A percentile compares a stretch with the other conserved stretches of the same genome.
phyloP scores from a whole-genome alignment of 2,329 filamentous ascomycete genomes.

The Trichoderma pleuroti region DNA sequence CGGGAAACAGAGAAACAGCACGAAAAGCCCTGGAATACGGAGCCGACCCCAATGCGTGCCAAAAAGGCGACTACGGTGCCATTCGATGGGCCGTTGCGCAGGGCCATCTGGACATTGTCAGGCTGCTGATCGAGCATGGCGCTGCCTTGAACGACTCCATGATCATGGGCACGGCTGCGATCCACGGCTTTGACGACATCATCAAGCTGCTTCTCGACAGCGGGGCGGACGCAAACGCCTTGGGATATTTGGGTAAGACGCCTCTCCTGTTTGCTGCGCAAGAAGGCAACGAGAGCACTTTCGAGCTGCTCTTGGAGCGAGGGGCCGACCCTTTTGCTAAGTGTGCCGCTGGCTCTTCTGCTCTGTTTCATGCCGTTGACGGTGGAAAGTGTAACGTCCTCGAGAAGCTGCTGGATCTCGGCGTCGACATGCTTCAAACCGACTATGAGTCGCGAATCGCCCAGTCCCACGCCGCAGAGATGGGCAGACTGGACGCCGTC shows the following conservation, averaged over 20 bases:
- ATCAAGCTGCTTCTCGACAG: not conserved
- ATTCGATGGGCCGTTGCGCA: not conserved
- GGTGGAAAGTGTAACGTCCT: not conserved
- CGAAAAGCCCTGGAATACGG: not conserved
- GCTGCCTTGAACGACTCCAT: not conserved
- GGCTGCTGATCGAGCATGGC: constrained; percentile 3
- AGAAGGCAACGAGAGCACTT: not conserved
- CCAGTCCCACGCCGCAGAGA: not conserved
- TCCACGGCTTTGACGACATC: not conserved
- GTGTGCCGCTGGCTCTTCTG: not conserved
- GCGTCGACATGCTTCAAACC: not conserved
- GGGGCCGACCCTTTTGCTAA: not conserved
- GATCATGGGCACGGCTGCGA: not conserved
- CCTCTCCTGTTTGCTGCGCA: constrained; percentile 7
- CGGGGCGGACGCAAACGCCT: not conserved
- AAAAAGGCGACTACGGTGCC: not conserved
- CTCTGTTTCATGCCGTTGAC: constrained; percentile 7
- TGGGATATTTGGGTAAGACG: not conserved
- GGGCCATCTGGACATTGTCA: not conserved
- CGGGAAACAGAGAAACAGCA: not conserved
- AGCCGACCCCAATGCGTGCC: not conserved
- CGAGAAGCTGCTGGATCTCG: not conserved
- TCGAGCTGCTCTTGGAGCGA: constrained; percentile 1
- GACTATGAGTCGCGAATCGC: not conserved
- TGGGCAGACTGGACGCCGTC: not conserved